phyloP scores from a whole-genome alignment of 1,139 yeast species.

The Taiozyma sp. region DNA sequence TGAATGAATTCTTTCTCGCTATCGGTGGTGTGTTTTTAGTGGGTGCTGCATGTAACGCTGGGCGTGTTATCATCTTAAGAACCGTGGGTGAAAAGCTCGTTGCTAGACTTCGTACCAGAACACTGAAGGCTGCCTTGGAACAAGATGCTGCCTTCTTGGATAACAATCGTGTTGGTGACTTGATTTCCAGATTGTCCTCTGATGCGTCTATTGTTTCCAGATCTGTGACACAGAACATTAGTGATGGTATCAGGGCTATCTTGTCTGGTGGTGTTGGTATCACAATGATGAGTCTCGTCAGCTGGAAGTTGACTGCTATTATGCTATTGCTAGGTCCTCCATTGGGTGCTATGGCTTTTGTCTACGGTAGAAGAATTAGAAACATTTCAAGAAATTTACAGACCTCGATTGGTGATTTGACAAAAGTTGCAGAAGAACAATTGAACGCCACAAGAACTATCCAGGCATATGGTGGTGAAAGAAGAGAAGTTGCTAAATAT shows the following conservation, averaged over 20 bases:
- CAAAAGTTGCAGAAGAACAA: constrained; percentile 94
- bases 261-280: constrained; percentile 81
- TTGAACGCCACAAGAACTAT: constrained; percentile 82
- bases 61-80: constrained; percentile 70
- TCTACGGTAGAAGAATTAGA: constrained; percentile 79
- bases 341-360: constrained; percentile 67
- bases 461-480: constrained; percentile 86
- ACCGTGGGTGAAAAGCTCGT: constrained; percentile 85
- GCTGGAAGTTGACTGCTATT: constrained; percentile 74
- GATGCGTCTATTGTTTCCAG: constrained; percentile 90
- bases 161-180: constrained; percentile 88
- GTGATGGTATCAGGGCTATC: constrained; percentile 84
- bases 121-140: constrained; percentile 71
- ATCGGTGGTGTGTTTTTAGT: constrained; percentile 55
- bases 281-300: constrained; percentile 87
- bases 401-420: constrained; percentile 79
- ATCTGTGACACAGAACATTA: constrained; percentile 81
- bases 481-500: constrained; percentile 53
- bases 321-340: constrained; percentile 87
- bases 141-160: constrained; percentile 93
- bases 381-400: constrained; percentile 74
- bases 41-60: constrained; percentile 79
- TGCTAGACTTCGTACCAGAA: constrained; percentile 72
- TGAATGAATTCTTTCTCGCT: constrained; percentile 43
- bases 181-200: constrained; percentile 80